Base-by-base conservation (phyloP, 225 moss, liverwort and hornwort genomes). In the Lunularia cruciata region DNA sequence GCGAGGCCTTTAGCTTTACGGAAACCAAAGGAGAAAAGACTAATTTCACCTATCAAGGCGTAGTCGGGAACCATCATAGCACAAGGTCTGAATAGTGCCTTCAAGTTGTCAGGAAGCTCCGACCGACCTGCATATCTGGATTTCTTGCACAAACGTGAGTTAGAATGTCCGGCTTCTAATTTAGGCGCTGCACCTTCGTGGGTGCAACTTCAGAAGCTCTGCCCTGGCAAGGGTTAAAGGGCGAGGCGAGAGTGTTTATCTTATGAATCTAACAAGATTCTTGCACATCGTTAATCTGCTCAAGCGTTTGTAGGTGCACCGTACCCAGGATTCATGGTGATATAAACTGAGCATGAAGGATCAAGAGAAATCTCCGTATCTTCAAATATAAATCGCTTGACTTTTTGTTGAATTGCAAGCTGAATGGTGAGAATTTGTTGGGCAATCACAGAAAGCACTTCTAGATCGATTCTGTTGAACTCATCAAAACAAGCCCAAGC, bases 41-140 rank as follows among this genome's bases (percentile, higher is more conserved):
- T 93, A 19, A 93, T 93, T 77, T 93, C 90, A 62, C 86, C 92
- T 65, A 93, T 93, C 48, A 93, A 77, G 11, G 92, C 92, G 46
- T 93, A 90, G 62, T 93, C 90, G 0, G 86, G 92, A 71, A 93
- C 92, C 92, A 93, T 93, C 90, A 93, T 93, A 62, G 92, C 90
- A 78, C 92, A 93, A 11, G 92, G 92, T 57, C 92, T 82, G 74
- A 93, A 93, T 7, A 93, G 78, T 8, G 92, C 90, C 68, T 93
- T 93, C 43, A 93, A 70, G 75, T 93, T 93, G 67, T 93, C 90
- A 0, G 90, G 92, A 27, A 93, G 80, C 62, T 92, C 92, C 11
- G 88, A 93, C 2, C 90, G 83, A 57, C 90, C 92, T 57, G 90
- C 92, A 79, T 93, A 93, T 5, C 90, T 93, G 63, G 48, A 60